Conservation (phyloP, 169 alveolate species). For the Fabrea salina region DNA sequence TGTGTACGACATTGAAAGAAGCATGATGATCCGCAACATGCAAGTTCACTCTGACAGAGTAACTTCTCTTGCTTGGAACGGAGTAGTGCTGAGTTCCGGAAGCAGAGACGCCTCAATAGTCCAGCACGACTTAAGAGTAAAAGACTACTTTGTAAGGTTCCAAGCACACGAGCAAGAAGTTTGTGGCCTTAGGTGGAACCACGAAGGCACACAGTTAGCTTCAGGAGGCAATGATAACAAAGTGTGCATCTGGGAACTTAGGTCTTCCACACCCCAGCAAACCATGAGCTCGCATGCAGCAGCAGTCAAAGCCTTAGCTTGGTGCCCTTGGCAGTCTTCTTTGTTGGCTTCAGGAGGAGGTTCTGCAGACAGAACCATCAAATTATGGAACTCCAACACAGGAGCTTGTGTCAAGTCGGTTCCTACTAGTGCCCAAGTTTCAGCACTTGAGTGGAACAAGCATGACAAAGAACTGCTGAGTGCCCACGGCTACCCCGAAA, state of each 20-base stretch:
- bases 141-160: slow-evolving; percentile 46
- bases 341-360: slow-evolving; percentile 86
- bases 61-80: slow-evolving; percentile 71
- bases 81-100: slow-evolving; percentile 63
- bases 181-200: slow-evolving; percentile 84
- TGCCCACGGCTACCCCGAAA: slow-evolving; percentile 82
- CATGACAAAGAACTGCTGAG: slow-evolving; percentile 73
- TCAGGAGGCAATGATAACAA: slow-evolving; percentile 87
- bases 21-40: slow-evolving; percentile 43
- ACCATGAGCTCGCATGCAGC: slow-evolving; percentile 65
- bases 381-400: slow-evolving; percentile 66
- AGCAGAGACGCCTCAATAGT: slow-evolving; percentile 72
- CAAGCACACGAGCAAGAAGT: slow-evolving; percentile 80
- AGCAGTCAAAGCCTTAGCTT: slow-evolving; percentile 83
- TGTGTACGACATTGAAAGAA: slow-evolving; percentile 63
- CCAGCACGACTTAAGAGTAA: slow-evolving; percentile 65
- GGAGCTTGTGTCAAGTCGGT: slow-evolving; percentile 52
- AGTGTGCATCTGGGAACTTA: slow-evolving; percentile 51
- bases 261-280: slow-evolving; percentile 21
- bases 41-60: slow-evolving; percentile 68
- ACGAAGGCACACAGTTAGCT: slow-evolving; percentile 69
- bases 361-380: slow-evolving; percentile 69
- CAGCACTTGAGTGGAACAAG: slow-evolving; percentile 68
- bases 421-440: slow-evolving; percentile 76
- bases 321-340: slow-evolving; percentile 79